These are phyloP conservation scores for Saturnispora kantuleensis DNA, from an alignment of 805 yeast species.

Conservation along the genomic window DNA sequence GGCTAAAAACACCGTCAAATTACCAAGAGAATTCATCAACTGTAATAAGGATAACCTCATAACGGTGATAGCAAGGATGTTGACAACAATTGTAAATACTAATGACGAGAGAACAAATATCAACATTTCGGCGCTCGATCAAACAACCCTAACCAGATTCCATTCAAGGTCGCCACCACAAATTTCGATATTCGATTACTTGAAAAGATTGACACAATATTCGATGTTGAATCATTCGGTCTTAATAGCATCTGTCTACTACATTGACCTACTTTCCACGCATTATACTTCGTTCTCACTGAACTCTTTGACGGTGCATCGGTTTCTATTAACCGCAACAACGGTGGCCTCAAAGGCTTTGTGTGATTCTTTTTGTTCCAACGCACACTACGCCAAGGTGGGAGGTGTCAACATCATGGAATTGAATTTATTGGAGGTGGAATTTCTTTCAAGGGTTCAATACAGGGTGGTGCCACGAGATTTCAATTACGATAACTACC, in stretches of 20 bases:
- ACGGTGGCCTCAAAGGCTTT: slow-evolving; percentile 84
- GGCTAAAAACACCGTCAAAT: slow-evolving; percentile 5
- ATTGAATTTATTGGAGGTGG: slow-evolving; percentile 78
- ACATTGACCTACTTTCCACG: slow-evolving; percentile 74
- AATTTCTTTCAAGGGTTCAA: slow-evolving; percentile 69
- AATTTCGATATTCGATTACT: slow-evolving; percentile 70
- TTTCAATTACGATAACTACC: slow-evolving; percentile 27
- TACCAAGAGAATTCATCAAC: slow-evolving; percentile 47
- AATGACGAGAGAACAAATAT: slow-evolving; percentile 45
- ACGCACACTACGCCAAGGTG: slow-evolving; percentile 87
- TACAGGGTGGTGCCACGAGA: slow-evolving; percentile 64
- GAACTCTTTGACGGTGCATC: slow-evolving; percentile 86
- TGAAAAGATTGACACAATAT: slow-evolving; percentile 68
- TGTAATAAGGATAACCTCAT: slow-evolving; percentile 67
- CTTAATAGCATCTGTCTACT: slow-evolving; percentile 73
- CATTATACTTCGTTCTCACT: slow-evolving; percentile 73
- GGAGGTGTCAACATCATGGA: slow-evolving; percentile 86
- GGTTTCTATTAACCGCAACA: slow-evolving; percentile 83
- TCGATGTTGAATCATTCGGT: slow-evolving; percentile 81
- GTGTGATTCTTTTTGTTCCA: slow-evolving; percentile 91
- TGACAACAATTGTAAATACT: slow-evolving; percentile 59
- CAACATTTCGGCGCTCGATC: slow-evolving; percentile 24
- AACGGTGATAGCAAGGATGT: slow-evolving; percentile 66
- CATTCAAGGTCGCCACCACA: slow-evolving; percentile 91
- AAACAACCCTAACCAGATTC: slow-evolving; percentile 62